Evolutionary conservation across 495 filamentous ascomycete species (phyloP), one percentile per base, ranked within the genome.

Genomic region (Penicillium paradoxum): DNA sequence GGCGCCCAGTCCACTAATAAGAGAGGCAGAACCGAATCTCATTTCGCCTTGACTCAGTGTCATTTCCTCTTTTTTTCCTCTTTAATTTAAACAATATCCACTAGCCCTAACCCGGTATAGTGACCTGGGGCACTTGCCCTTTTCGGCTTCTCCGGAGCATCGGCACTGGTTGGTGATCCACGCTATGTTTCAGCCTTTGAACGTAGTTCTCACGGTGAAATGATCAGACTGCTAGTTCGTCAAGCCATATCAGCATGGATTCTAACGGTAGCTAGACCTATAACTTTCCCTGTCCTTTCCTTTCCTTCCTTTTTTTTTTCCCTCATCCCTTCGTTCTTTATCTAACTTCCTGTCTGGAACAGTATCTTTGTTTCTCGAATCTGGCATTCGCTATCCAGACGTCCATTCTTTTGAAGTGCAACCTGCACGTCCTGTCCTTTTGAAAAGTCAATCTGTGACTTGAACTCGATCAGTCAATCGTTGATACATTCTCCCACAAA

Each of bases 181-280:
- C 64, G 64, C 38, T 18, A 17, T 33, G 69, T 72, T 70, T 72
- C 69, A 70, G 63, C 58, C 65, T 66, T 65, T 5, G 25, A 15
- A 13, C 13, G 8, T 10, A 25, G 40, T 43, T 27, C 22, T 43
- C 14, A 43, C 24, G n/a, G 9, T 43, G 24, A 43, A 27, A 43
- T 43, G 66, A 61, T 56, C 39, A 50, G 38, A 34, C 38, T 45
- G 45, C 40, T 40, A 37, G 45, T 55, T 32, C 40, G 7, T 32
- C 29, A 32, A 17, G 21, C 29, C 21, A 27, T 44, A 38, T 18
- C 19, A 41, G 36, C 40, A 44, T 33, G 14, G 39, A 38, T 14
- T 45, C 14, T 17, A 27, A 17, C 21, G 37, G 17, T 24, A 27
- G 7, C 38, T 32, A 49, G 25, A 32, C 27, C 39, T 42, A 32